Evolutionary conservation across 768 basidiomycete species (phyloP), one percentile per base, ranked within the genome.

Genomic region (Mycena galericulata): DNA sequence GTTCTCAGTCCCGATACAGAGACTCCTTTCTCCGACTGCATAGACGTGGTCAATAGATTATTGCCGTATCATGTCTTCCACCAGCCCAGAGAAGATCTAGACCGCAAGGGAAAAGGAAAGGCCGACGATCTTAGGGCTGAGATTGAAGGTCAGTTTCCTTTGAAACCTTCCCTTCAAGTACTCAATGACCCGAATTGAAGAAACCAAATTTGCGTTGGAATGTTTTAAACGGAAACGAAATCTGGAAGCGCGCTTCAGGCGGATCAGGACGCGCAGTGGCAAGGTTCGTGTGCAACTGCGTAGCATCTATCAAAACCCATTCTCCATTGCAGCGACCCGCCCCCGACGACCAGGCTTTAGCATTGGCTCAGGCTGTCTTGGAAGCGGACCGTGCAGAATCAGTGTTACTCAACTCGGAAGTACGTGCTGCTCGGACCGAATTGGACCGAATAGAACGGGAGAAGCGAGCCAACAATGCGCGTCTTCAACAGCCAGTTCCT

Each of bases 51-150:
- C 26, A 85, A 87, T n/a, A 86, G 93, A 55, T 82, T 95, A 24
- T 81, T 95, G 24, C 93, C 94, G 0, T 95, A 93, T 73, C 94
- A 95, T 74, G 79, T 95, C 55, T 93, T 90, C 70, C 91, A 91
- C 69, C 91, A 93, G 66, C 93, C 93, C 0, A 79, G 79, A 63
- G 89, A 91, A 49, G 94, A 95, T 70, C 71, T 93, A 70, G 77
- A 80, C 36, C 34, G 72, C 30, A 75, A 82, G 34, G 70, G 76
- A 11, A 93, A 94, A 75, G 83, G 76, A 15, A 93, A 93, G 75
- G 84, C 82, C 64, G 90, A 79, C 29, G 85, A 87, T 55, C 74
- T 85, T 18, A 77, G 77, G 62, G 80, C 84, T 47, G 90, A 84
- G 80, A 87, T 82, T 79, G 80, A 72, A 85, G 90, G 92, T 81